These are phyloP conservation scores for Magnolia officinalis DNA, from an alignment of 164 flowering plant species.

Conservation along the genomic window DNA sequence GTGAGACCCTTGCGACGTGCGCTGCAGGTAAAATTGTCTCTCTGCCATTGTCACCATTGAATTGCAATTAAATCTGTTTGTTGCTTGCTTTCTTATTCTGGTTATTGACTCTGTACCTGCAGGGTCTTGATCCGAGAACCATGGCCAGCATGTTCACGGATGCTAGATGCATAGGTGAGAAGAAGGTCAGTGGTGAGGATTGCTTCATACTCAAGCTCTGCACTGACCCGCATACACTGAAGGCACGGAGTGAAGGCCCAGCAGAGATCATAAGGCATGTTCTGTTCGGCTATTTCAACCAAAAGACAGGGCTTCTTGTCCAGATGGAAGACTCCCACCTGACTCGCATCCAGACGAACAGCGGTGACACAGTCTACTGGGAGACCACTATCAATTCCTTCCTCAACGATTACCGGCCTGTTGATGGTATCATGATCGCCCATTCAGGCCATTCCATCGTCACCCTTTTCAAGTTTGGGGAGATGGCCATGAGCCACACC, in stretches of 20 bases:
- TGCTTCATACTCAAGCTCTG: slow-evolving; percentile 67
- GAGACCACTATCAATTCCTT: slow-evolving; percentile 71
- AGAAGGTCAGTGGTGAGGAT: slow-evolving; percentile 61
- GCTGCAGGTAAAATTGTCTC: slow-evolving; percentile 44
- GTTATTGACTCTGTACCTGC: slow-evolving; percentile 6
- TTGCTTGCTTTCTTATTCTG: slow-evolving; percentile 4
- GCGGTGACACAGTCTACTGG: slow-evolving; percentile 65
- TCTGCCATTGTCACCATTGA: neutral
- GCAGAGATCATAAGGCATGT: slow-evolving; percentile 69
- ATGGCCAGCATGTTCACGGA: slow-evolving; percentile 64
- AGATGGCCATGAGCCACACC: slow-evolving; percentile 71
- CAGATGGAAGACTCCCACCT: slow-evolving; percentile 66
- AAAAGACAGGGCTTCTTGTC: slow-evolving; percentile 59
- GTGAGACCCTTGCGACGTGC: slow-evolving; percentile 67
- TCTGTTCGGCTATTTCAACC: slow-evolving; percentile 64
- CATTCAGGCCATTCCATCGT: slow-evolving; percentile 61
- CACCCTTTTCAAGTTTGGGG: slow-evolving; percentile 64
- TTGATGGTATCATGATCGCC: slow-evolving; percentile 69
- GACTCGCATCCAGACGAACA: slow-evolving; percentile 58
- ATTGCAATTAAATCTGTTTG: neutral
- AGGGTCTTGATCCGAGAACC: slow-evolving; percentile 71
- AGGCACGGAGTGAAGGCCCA: slow-evolving; percentile 60
- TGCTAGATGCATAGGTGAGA: slow-evolving; percentile 69
- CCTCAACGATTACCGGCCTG: slow-evolving; percentile 55
- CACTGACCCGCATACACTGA: slow-evolving; percentile 53